Evolutionary conservation across 306 rosid species (phyloP).

Genomic region (Geum urbanum): DNA sequence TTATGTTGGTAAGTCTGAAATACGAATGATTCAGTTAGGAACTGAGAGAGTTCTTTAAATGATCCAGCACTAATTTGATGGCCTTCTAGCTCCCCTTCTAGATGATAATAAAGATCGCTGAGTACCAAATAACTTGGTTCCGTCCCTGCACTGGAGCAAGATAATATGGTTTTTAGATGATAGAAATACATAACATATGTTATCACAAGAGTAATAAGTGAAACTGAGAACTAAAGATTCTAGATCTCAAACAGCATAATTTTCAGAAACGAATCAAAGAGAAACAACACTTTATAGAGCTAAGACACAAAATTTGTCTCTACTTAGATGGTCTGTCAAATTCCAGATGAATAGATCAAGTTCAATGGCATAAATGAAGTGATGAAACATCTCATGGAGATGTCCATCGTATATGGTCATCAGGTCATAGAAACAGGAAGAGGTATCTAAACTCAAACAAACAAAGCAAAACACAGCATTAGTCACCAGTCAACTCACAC

Average conservation of each 20-base stretch:
- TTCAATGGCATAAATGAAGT: slow-evolving; percentile 1
- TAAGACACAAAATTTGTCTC: background rate
- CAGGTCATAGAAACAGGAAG: background rate
- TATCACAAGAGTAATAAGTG: background rate
- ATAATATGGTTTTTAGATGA: background rate
- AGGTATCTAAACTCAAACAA: background rate
- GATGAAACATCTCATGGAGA: background rate
- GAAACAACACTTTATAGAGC: no score
- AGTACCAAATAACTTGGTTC: slow-evolving; percentile 67
- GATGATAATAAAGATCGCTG: slow-evolving; percentile 83
- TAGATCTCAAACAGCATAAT: background rate
- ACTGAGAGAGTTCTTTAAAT: slow-evolving; percentile 70
- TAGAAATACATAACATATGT: background rate
- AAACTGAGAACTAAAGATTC: background rate
- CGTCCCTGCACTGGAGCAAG: slow-evolving; percentile 66
- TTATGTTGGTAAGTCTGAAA: slow-evolving; percentile 48
- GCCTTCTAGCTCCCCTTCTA: slow-evolving; percentile 95
- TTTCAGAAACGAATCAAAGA: no score
- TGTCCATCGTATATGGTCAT: background rate
- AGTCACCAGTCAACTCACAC: background rate
- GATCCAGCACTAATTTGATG: slow-evolving; percentile 71
- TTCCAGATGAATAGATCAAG: background rate
- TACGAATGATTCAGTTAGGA: slow-evolving; percentile 51
- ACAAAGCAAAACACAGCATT: background rate
- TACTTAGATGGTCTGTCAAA: slow-evolving; percentile 1